Evolutionary conservation across 2,329 filamentous ascomycete species (phyloP), one percentile per base, ranked within the genome.

Genomic region (Trichoderma sp.): DNA sequence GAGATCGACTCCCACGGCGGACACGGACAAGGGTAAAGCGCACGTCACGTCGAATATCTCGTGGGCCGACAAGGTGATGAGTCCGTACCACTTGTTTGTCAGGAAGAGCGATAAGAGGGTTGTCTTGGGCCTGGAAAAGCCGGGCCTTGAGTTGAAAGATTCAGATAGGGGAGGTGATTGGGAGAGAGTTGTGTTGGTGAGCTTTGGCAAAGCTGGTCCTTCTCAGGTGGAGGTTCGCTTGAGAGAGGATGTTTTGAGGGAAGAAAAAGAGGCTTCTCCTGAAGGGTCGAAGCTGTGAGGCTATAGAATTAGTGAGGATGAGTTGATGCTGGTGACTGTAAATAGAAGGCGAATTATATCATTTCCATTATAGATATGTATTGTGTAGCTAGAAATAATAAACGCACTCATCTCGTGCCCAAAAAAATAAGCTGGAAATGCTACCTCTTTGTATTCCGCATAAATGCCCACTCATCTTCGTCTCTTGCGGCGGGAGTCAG

Each of bases 21-120:
- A 81, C 7, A 81, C 84, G 65, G 80, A 79, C 3, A 81, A 78
- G 60, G 82, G 81, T 3, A 79, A 79, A 47, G 74, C 76, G 51
- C 83, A 88, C 53, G 78, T 77, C 1, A 85, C 85, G 18, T 79
- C 84, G 6, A 56, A 72, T 34, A 87, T 88, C n/a, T 78, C 86
- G 0, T 91, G 88, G 88, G 83, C 81, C 0, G 85, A 90, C 6
- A 90, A 90, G 78, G 86, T 87, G n/a, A 91, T 92, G 71, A 86
- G 86, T 73, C 89, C 90, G 4, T 80, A 82, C 3, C 80, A 80
- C 14, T 67, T 89, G 8, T 83, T 86, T 21, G 76, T 86, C 71
- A 79, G 84, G 60, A 80, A 81, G 61, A 76, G 77, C 3, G 86
- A 87, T 71, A 82, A 82, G 12, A 81, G 87, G 66, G 76, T 83